Base-by-base conservation (phyloP, 129 eudicot species). In the Silybum marianum region DNA sequence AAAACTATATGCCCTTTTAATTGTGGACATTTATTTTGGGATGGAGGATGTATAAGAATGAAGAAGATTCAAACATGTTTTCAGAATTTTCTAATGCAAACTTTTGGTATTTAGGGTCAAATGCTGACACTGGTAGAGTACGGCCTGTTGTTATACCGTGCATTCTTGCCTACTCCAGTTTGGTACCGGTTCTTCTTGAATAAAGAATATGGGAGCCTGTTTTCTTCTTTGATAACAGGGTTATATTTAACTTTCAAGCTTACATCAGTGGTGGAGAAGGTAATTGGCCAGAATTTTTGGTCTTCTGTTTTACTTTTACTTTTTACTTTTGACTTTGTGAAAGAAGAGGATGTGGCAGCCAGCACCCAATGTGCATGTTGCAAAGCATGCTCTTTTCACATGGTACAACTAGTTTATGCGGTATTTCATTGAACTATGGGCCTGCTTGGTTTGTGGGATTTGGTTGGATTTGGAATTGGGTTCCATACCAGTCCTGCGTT, bases 141-240 rank as follows among this genome's bases (percentile, higher is more conserved):
- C 22, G 30, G 87, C 8, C 72, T 90, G 69, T 75, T 88, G 82
- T 69, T 90, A 82, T 88, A 90, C 83, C 91, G 94, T 71, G 90
- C 94, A 42, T 80, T 90, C 84, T 86, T 90, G 76, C 94, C 94
- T 30, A 80, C 94, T 79, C 94, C 92, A 69, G 92, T 88, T 72
- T 90, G 94, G 94, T 90, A 90, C 72, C 84, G 94, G 32, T 90
- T 90, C 86, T 90, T 90, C 78, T 77, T 90, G 84, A 90, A 90
- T 82, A 90, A 88, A 82, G 91, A 90, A 22, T 88, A 90, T 39
- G 94, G 94, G 16, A 88, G 94, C 83, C 85, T 90, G 48, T 88
- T 90, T 84, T 90, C 94, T 78, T 90, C 94, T 58, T 73, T 90
- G 76, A 90, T 84, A 48, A 88, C 91, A 10, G 94, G 94, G 75